A percentile compares a stretch with the other conserved stretches of the same genome.
phyloP scores from a whole-genome alignment of 805 yeast genomes.

The Kodamaea kakaduensis region DNA sequence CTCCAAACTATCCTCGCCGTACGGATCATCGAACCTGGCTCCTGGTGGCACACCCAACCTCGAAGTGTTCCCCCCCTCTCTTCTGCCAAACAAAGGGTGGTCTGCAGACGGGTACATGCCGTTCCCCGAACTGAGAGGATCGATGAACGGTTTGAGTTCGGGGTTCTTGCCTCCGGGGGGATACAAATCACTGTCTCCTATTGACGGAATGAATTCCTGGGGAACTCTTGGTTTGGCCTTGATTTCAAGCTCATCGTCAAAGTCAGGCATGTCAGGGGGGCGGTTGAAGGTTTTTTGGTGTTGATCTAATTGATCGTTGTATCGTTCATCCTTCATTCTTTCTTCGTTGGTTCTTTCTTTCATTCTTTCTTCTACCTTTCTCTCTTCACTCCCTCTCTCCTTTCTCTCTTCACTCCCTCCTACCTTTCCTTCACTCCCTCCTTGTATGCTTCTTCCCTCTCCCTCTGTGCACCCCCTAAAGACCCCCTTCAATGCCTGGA shows the following conservation, averaged over 20 bases:
- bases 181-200: slow-evolving; percentile 50
- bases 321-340: neutral
- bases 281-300: slow-evolving; percentile 1
- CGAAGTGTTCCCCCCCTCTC: slow-evolving; percentile 20
- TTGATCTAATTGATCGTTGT: neutral
- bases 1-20: slow-evolving; percentile 41
- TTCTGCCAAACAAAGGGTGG: slow-evolving; percentile 47
- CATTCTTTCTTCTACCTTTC: neutral
- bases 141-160: slow-evolving; percentile 37
- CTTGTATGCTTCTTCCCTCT: neutral
- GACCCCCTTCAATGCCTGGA: slow-evolving; percentile 7
- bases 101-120: slow-evolving; percentile 54
- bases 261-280: slow-evolving; percentile 46
- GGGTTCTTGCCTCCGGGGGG: slow-evolving; percentile 47
- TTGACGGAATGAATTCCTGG: slow-evolving; percentile 20
- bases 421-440: neutral
- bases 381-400: neutral
- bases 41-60: slow-evolving; percentile 42
- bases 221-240: slow-evolving; percentile 13
- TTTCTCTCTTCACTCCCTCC: neutral
- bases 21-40: slow-evolving; percentile 51
- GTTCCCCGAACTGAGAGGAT: slow-evolving; percentile 33
- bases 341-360: neutral
- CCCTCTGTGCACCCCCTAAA: slow-evolving; percentile 4
- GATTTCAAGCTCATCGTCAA: slow-evolving; percentile 50